A percentile compares a stretch with the other conserved stretches of the same genome.
Evolutionary conservation across 2,329 filamentous ascomycete species (phyloP).

Genomic region (Neopestalotiopsis clavispora): DNA sequence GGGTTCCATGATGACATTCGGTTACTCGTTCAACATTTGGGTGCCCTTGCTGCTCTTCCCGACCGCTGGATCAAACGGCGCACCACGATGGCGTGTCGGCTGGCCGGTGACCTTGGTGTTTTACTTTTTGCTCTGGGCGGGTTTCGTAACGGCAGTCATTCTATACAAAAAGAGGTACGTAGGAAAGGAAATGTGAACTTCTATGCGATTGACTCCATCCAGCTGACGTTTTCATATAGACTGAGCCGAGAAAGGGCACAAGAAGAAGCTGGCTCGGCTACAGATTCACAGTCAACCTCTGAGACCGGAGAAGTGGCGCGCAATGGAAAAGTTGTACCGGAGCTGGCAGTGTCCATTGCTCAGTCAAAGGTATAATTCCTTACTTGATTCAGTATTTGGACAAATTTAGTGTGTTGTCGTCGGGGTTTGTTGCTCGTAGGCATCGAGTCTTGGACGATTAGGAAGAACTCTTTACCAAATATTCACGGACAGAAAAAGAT

Average conservation of each 20-base stretch:
- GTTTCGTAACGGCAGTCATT: conserved; percentile 43
- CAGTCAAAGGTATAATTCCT: background rate
- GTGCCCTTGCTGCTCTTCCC: conserved; percentile 48
- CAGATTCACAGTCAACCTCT: background rate
- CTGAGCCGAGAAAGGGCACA: background rate
- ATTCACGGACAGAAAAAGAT: too few species aligned
- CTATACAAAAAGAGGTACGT: conserved; percentile 36
- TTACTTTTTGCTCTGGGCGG: conserved; percentile 47
- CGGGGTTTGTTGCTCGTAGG: too few species aligned
- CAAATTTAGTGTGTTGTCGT: too few species aligned
- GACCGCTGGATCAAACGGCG: conserved; percentile 44
- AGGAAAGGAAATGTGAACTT: too few species aligned
- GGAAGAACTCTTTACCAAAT: too few species aligned
- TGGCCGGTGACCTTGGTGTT: conserved; percentile 54
- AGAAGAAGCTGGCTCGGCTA: background rate
- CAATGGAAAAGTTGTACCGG: background rate
- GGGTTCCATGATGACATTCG: conserved; percentile 52
- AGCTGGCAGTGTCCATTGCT: background rate
- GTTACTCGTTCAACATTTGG: conserved; percentile 51
- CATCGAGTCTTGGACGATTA: background rate
- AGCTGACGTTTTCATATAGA: background rate
- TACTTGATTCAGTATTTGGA: background rate
- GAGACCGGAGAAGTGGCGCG: background rate
- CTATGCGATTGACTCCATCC: too few species aligned
- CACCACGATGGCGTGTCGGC: conserved; percentile 52